Percentiles rank a stretch among this genome's conserved stretches.
phyloP scores from a whole-genome alignment of 495 filamentous ascomycete species.

The Penicillium arizonense region DNA sequence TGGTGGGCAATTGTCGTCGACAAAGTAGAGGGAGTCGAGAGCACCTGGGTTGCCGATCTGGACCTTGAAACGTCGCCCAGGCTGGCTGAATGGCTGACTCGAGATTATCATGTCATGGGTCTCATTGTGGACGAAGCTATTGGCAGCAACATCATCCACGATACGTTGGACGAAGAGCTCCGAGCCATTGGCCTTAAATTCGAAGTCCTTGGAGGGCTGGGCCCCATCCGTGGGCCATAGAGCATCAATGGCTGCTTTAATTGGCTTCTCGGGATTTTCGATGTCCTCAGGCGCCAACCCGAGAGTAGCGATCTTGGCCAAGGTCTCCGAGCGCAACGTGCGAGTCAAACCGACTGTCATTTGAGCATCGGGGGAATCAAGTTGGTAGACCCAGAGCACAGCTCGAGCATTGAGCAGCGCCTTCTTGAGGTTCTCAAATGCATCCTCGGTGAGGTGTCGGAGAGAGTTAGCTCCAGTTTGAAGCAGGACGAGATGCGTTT shows the following conservation, averaged over 20 bases:
- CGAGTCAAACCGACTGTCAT: constrained; percentile 54
- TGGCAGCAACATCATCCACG: constrained; percentile 44
- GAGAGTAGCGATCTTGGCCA: constrained; percentile 50
- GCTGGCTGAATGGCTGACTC: constrained; percentile 24
- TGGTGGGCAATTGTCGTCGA: constrained; percentile 35
- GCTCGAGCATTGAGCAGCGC: constrained; percentile 33
- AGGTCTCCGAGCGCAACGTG: constrained; percentile 51
- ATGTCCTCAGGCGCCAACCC: constrained; percentile 42
- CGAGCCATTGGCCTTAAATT: constrained; percentile 22
- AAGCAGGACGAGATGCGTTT: constrained; percentile 21
- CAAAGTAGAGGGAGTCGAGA: constrained; percentile 55
- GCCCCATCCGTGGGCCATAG: constrained; percentile 19
- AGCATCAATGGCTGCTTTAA: constrained; percentile 28
- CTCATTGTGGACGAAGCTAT: constrained; percentile 50
- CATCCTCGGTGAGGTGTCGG: constrained; percentile 14
- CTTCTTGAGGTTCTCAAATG: constrained; percentile 22
- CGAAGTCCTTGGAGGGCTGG: constrained; percentile 18
- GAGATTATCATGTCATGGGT: constrained; percentile 43
- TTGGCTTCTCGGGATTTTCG: constrained; percentile 32
- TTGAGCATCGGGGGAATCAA: constrained; percentile 45
- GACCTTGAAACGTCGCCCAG: constrained; percentile 25
- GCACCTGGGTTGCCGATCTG: constrained; percentile 34
- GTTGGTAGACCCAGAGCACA: constrained; percentile 51
- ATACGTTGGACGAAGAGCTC: constrained; percentile 48
- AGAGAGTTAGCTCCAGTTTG: constrained; percentile 20